Conservation (phyloP, 2,329 filamentous ascomycete genomes). For the Fusarium pseudoanthophilum region DNA sequence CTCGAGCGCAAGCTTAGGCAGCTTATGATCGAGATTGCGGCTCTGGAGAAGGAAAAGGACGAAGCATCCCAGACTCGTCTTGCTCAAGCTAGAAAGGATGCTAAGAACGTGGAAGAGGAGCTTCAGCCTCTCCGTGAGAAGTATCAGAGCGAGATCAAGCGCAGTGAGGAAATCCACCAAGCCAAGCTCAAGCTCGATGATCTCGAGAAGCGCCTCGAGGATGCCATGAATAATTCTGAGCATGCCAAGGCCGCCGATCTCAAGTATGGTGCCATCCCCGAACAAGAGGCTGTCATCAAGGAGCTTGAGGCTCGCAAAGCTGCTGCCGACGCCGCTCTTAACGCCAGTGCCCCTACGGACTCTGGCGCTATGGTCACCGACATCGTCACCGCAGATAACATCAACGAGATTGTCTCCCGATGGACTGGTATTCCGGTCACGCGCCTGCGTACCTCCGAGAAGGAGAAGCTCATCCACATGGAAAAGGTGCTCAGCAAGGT, state of each 20-base stretch:
- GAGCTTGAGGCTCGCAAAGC: constrained; percentile 83
- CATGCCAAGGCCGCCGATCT: constrained; percentile 90
- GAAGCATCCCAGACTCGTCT: constrained; percentile 89
- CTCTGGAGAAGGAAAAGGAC: constrained; percentile 92
- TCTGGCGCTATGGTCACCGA: constrained; percentile 85
- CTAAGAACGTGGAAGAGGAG: constrained; percentile 94
- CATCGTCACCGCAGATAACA: constrained; percentile 94
- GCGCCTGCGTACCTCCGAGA: constrained; percentile 91
- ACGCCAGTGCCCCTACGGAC: constrained; percentile 63
- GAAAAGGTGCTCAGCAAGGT: constrained; percentile 84
- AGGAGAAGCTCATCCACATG: constrained; percentile 99
- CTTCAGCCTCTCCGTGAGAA: constrained; percentile 91
- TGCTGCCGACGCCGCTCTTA: constrained; percentile 78
- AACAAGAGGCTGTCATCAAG: constrained; percentile 84
- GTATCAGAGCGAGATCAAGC: constrained; percentile 92
- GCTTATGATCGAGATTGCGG: constrained; percentile 96
- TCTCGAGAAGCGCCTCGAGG: constrained; percentile 90
- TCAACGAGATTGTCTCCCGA: constrained; percentile 96
- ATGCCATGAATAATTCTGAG: constrained; percentile 89
- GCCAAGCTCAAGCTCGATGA: constrained; percentile 95
- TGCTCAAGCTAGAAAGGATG: constrained; percentile 85
- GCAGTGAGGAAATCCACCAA: constrained; percentile 91
- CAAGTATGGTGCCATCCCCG: constrained; percentile 96
- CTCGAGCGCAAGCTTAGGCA: constrained; percentile 91
- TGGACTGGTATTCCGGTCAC: constrained; percentile 99